These are phyloP conservation scores for Cyclostephanos invisitatus DNA, from an alignment of 108 stramenopile genomes.

Conservation along the genomic window DNA sequence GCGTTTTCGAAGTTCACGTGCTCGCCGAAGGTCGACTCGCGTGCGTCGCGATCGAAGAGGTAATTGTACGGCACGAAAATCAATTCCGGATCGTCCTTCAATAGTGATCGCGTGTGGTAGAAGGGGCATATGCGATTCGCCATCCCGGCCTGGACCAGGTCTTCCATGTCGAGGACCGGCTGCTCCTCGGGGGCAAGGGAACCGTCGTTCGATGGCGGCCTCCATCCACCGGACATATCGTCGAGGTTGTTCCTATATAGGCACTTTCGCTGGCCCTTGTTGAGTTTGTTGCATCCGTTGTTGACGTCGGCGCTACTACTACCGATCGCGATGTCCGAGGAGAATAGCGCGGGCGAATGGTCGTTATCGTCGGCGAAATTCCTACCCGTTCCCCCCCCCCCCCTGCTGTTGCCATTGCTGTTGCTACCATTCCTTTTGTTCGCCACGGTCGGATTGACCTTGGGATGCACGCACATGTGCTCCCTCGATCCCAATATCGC, in stretches of 20 bases:
- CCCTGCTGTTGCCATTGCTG: not conserved
- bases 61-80: constrained; percentile 99
- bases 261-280: constrained; percentile 76
- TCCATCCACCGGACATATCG: constrained; percentile 42
- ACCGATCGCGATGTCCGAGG: constrained; percentile 28
- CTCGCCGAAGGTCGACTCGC: constrained; percentile 69
- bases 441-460: constrained; percentile 64
- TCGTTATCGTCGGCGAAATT: not conserved
- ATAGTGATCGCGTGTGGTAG: constrained; percentile 79
- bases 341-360: not conserved
- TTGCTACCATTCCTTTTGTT: constrained; percentile 29
- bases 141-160: constrained; percentile 83
- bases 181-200: constrained; percentile 36
- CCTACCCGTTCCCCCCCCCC: not conserved
- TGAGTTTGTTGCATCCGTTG: constrained; percentile 81
- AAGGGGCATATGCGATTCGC: constrained; percentile 90
- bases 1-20: constrained; percentile 79
- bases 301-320: constrained; percentile 53
- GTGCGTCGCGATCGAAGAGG: constrained; percentile 90
- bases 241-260: constrained; percentile 77
- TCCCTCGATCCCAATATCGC: constrained; percentile 95
- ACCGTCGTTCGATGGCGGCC: constrained; percentile 1
- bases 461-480: constrained; percentile 96
- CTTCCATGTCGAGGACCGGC: constrained; percentile 96
- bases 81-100: constrained; percentile 83